Evolutionary conservation across 805 yeast species (phyloP), one percentile per base, ranked within the genome.

Genomic region (Tetrapisispora phaffii): DNA sequence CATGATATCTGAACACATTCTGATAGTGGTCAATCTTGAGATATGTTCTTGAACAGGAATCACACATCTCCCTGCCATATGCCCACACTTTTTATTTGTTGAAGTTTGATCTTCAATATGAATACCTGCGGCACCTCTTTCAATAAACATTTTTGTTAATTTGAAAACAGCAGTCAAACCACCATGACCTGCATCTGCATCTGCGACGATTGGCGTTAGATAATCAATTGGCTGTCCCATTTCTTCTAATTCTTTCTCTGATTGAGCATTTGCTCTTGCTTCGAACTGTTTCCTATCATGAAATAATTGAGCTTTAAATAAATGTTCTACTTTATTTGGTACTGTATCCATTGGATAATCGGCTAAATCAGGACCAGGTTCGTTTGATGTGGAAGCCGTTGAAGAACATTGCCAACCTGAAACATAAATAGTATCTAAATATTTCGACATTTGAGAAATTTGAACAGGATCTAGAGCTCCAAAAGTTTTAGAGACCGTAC

Each of bases 391-490:
- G 16, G 97, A 88, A 44, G 97, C 97, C 44, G 97, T 90, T 20
- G 97, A 88, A 40, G 96, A 88, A 67, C 95, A 89, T 73, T 90
- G 98, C 98, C 98, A 90, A 44, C 98, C 98, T 35, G 95, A 84
- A 52, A 90, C 94, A 67, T 90, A 90, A 56, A 90, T 77, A 12
- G 95, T 77, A 68, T 89, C 97, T 59, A 90, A 74, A 69, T 86
- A 87, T 68, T 85, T 86, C 57, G 96, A 95, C 97, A 90, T 90
- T 70, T 90, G 97, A 49, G 96, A 73, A 53, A 88, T 87, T 64
- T 90, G 97, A 54, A 90, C 83, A 23, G 97, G 96, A 67, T 90
- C 97, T 58, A 90, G 74, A 21, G 97, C 97, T 65, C 97, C 97
- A 62, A 87, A 89, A 29, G 97, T 88, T 74, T 80, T 81, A 20